Percentiles rank a stretch among this genome's conserved stretches.
phyloP scores from a whole-genome alignment of 306 rosid species.

The Trichosanthes truncata region DNA sequence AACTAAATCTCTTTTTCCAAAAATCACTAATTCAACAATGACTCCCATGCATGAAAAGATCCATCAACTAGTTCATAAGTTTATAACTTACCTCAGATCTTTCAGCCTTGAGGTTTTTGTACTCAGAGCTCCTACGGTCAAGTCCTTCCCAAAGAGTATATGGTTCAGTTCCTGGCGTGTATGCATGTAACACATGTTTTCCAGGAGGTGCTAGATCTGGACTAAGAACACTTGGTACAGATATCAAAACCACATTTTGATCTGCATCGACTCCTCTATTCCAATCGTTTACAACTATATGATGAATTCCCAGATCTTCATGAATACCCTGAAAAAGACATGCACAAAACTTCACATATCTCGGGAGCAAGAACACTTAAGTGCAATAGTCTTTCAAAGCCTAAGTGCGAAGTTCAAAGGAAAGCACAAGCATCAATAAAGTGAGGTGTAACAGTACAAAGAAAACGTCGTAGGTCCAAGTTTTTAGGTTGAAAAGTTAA shows the following conservation, averaged over 20 bases:
- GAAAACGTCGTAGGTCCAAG: neutral
- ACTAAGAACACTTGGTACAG: conserved; percentile 79
- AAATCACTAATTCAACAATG: no score
- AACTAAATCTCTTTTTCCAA: no score
- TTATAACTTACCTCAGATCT: conserved; percentile 62
- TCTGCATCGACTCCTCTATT: conserved; percentile 89
- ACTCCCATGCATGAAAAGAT: no score
- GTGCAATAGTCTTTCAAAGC: neutral
- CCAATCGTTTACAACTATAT: conserved; percentile 93
- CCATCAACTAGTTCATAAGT: neutral
- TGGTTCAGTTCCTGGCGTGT: conserved; percentile 88
- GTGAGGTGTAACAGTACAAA: neutral
- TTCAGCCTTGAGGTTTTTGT: conserved; percentile 67
- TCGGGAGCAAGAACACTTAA: neutral
- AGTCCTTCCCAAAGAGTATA: conserved; percentile 80
- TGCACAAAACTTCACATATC: neutral
- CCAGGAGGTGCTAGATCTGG: conserved; percentile 74
- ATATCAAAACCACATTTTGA: conserved; percentile 89
- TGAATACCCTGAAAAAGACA: conserved; percentile 36
- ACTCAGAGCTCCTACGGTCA: conserved; percentile 64
- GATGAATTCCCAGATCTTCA: conserved; percentile 76
- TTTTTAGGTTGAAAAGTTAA: neutral
- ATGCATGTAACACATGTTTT: conserved; percentile 82
- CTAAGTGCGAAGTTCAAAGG: neutral
- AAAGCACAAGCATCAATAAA: neutral